Conservation (phyloP, 164 flowering plant species). For the Liquidambar formosana region DNA sequence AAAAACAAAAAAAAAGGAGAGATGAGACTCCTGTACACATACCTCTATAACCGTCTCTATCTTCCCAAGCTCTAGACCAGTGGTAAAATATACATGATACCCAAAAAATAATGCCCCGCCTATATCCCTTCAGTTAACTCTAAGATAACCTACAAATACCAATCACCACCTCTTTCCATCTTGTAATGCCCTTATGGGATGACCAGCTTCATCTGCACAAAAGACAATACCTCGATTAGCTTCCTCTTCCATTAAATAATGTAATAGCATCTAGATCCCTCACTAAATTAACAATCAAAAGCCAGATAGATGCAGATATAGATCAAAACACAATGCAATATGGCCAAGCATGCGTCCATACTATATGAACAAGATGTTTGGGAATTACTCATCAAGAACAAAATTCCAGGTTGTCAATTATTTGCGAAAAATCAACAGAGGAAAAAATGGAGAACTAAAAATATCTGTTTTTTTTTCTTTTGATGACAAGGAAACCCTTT, state of each 20-base stretch:
- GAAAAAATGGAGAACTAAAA: background rate
- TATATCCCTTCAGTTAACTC: slow-evolving; percentile 13
- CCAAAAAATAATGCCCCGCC: slow-evolving; percentile 22
- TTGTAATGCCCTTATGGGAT: slow-evolving; percentile 15
- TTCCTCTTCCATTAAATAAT: background rate
- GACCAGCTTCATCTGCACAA: slow-evolving; percentile 39
- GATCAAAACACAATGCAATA: background rate
- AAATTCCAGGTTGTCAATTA: background rate
- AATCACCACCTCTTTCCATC: slow-evolving; percentile 11
- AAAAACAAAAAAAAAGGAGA: slow-evolving; percentile 18
- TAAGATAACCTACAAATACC: slow-evolving; percentile 26
- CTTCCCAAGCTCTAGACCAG: slow-evolving; percentile 32
- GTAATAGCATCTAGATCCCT: background rate
- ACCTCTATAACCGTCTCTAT: slow-evolving; percentile 45
- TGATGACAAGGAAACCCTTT: too few species aligned
- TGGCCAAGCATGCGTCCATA: background rate
- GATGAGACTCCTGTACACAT: slow-evolving; percentile 55
- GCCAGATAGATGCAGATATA: background rate
- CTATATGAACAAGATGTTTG: background rate
- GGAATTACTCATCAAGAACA: background rate
- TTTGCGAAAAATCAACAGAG: too few species aligned
- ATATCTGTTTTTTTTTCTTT: too few species aligned
- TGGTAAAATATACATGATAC: slow-evolving; percentile 43
- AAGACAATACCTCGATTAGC: background rate
- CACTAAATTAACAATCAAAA: background rate